A percentile compares a stretch with the other conserved stretches of the same genome.
Evolutionary conservation across 768 basidiomycete species (phyloP).

Genomic region (Leccinum truebloodii): DNA sequence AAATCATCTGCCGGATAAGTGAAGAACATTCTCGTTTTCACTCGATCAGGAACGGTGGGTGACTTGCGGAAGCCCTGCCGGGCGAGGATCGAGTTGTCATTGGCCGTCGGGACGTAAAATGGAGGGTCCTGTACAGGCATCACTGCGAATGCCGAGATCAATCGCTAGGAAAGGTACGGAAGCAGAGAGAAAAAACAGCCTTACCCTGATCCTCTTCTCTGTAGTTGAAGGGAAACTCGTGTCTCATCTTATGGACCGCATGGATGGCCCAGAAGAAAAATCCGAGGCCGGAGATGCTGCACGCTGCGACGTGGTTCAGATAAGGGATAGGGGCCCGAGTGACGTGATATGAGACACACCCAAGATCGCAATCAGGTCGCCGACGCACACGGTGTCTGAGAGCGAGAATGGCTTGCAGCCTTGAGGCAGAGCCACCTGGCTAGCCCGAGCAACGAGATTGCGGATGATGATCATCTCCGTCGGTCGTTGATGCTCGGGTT

Average conservation of each 20-base stretch:
- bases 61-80: constrained; percentile 4
- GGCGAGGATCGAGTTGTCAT: constrained; percentile 4
- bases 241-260: constrained; percentile 21
- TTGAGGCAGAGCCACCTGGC: background rate
- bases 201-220: constrained; percentile 3
- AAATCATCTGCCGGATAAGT: background rate
- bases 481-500: background rate
- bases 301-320: constrained; percentile 9
- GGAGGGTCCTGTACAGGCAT: constrained; percentile 5
- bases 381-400: constrained; percentile 20
- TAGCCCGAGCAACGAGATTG: background rate
- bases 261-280: constrained; percentile 24
- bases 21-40: constrained; percentile 10
- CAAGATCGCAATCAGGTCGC: constrained; percentile 25
- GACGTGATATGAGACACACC: constrained; percentile 11
- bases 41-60: constrained; percentile 12
- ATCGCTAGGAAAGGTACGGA: background rate
- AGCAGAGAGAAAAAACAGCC: background rate
- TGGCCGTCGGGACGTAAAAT: background rate
- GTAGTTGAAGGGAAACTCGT: constrained; percentile 10
- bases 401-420: constrained; percentile 15
- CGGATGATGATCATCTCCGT: constrained; percentile 8
- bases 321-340: background rate
- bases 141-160: constrained; percentile 6
- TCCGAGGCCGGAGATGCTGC: constrained; percentile 20